Percentiles rank a stretch among this genome's conserved stretches.
Conservation (phyloP, 805 yeast species). For the Metschnikowia lachancei region DNA sequence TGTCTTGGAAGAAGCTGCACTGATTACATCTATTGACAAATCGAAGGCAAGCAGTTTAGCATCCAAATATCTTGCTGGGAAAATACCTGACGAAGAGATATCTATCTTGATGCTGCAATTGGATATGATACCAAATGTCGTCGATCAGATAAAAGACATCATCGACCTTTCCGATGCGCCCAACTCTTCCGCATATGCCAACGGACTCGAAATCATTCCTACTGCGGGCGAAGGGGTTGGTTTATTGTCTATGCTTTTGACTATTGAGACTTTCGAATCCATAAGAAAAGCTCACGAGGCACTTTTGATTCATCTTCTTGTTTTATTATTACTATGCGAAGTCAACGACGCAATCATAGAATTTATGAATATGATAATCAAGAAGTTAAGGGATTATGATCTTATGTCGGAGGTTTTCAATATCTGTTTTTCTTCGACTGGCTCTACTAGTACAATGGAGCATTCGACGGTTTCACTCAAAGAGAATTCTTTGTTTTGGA, state of each 20-base stretch:
- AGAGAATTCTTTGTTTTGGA: constrained; percentile 34
- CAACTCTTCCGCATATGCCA: constrained; percentile 1
- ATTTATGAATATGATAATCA: constrained; percentile 25
- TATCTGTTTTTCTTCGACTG: constrained; percentile 23
- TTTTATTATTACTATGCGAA: constrained; percentile 35
- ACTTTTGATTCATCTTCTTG: constrained; percentile 28
- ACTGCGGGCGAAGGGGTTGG: constrained; percentile 21
- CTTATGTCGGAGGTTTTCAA: constrained; percentile 26
- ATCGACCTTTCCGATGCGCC: constrained; percentile 18
- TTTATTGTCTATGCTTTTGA: constrained; percentile 23
- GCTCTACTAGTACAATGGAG: constrained; percentile 18
- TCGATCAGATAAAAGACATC: constrained; percentile 24
- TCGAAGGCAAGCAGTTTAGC: constrained; percentile 25
- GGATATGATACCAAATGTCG: constrained; percentile 26
- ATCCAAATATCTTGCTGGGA: constrained; percentile 23
- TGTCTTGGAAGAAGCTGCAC: constrained; percentile 19
- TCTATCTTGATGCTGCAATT: constrained; percentile 22
- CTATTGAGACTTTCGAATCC: constrained; percentile 28
- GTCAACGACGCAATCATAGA: constrained; percentile 26
- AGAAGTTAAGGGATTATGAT: constrained; percentile 26
- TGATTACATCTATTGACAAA: constrained; percentile 15
- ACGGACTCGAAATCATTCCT: constrained; percentile 1
- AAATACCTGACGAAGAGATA: constrained; percentile 27
- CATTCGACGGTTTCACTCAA: constrained; percentile 14
- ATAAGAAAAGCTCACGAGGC: constrained; percentile 30